phyloP scores from a whole-genome alignment of 805 yeast genomes.

The Lachancea mirantina region DNA sequence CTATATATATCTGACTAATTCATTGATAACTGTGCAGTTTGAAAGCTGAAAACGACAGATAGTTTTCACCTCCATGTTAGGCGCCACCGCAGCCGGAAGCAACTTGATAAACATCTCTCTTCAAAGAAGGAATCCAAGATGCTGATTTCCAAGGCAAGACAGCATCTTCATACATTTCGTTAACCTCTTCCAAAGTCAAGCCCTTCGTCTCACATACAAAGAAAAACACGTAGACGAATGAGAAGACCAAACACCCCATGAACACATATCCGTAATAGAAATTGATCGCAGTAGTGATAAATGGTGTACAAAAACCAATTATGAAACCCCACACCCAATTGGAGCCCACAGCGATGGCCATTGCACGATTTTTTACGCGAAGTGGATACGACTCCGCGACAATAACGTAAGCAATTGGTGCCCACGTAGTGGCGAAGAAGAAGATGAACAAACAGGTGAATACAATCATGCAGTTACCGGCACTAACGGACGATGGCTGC shows the following conservation, averaged over 20 bases:
- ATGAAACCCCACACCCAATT: constrained; percentile 65
- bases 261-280: constrained; percentile 62
- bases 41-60: too few species aligned
- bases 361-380: constrained; percentile 54
- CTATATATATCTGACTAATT: too few species aligned
- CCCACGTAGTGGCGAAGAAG: constrained; percentile 73
- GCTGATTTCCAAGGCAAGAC: constrained; percentile 39
- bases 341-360: constrained; percentile 53
- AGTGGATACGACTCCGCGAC: constrained; percentile 66
- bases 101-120: constrained; percentile 20
- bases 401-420: constrained; percentile 60
- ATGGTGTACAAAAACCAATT: constrained; percentile 64
- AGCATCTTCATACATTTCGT: constrained; percentile 43
- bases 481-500: constrained; percentile 39
- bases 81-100: too few species aligned
- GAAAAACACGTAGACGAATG: constrained; percentile 59
- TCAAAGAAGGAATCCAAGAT: constrained; percentile 42
- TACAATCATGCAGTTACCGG: constrained; percentile 67
- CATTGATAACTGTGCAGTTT: too few species aligned
- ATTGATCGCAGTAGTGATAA: constrained; percentile 53
- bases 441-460: constrained; percentile 63
- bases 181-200: constrained; percentile 71
- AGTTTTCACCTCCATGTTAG: too few species aligned
- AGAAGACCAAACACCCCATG: constrained; percentile 48
- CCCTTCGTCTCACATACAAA: constrained; percentile 73